phyloP scores from a whole-genome alignment of 2,329 filamentous ascomycete genomes.

The Diaporthe citri region DNA sequence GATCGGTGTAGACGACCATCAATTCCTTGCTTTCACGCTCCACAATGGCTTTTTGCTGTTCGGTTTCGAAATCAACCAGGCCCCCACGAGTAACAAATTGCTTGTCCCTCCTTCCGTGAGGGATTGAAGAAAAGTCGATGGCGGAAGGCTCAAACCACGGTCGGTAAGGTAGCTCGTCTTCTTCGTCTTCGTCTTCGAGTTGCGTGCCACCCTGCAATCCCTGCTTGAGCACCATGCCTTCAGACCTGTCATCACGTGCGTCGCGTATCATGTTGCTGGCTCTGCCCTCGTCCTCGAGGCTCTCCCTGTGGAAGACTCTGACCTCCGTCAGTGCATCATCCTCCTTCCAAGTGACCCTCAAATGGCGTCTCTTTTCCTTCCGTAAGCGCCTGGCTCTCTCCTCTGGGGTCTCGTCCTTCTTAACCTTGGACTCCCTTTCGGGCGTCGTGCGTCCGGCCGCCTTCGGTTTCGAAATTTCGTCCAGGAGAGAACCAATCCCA shows the following conservation, averaged over 20 bases:
- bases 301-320: constrained; percentile 78
- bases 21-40: constrained; percentile 70
- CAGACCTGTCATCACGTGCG: constrained; percentile 78
- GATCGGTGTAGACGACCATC: constrained; percentile 70
- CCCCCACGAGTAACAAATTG: constrained; percentile 69
- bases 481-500: constrained; percentile 64
- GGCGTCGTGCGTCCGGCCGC: constrained; percentile 37
- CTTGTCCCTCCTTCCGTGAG: constrained; percentile 59
- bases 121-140: constrained; percentile 62
- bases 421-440: constrained; percentile 39
- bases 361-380: constrained; percentile 77
- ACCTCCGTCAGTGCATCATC: constrained; percentile 76
- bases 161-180: constrained; percentile 65
- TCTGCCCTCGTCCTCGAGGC: constrained; percentile 76
- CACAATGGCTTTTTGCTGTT: constrained; percentile 67
- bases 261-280: constrained; percentile 78
- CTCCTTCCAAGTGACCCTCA: constrained; percentile 79
- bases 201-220: constrained; percentile 53
- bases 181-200: constrained; percentile 64
- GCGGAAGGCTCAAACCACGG: constrained; percentile 64
- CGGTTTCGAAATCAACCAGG: constrained; percentile 61
- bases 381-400: constrained; percentile 76
- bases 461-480: constrained; percentile 64
- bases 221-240: constrained; percentile 76
- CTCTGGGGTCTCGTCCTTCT: constrained; percentile 71